A percentile compares a stretch with the other conserved stretches of the same genome.
Evolutionary conservation across 306 rosid species (phyloP).

Genomic region (Sechiopsis laciniata): DNA sequence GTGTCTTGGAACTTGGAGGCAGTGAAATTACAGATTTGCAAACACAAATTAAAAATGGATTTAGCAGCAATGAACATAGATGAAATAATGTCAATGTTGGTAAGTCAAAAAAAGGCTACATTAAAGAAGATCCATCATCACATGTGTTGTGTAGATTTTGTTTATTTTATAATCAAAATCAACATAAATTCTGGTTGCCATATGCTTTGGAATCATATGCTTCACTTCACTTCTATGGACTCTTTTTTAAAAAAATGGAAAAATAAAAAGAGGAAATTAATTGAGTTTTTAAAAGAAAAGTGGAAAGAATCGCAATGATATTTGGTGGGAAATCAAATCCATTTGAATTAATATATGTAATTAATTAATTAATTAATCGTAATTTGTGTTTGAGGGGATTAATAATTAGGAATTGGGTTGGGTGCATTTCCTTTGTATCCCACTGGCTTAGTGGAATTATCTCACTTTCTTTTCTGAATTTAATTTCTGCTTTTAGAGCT

Average conservation of each 20-base stretch:
- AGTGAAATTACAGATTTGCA: neutral
- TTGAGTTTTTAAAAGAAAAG: neutral
- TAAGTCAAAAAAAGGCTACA: neutral
- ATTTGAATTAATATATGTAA: neutral
- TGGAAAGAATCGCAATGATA: conserved; percentile 2
- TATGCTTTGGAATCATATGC: conserved; percentile 14
- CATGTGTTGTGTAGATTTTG: conserved; percentile 1
- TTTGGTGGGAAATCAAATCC: conserved; percentile 19
- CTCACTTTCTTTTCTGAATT: neutral
- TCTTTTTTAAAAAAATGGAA: neutral
- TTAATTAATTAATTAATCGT: neutral
- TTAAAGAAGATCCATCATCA: neutral
- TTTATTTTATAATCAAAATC: neutral
- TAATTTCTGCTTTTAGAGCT: neutral
- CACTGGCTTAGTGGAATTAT: neutral
- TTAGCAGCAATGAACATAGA: neutral
- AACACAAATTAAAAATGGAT: neutral
- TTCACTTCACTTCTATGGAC: neutral
- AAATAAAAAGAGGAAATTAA: neutral
- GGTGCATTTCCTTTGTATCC: conserved; percentile 16
- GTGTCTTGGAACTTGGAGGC: neutral
- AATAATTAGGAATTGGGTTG: conserved; percentile 6
- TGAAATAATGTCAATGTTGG: neutral
- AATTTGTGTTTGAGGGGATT: neutral
- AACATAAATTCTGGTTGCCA: conserved; percentile 5